These are phyloP conservation scores for Mrakia frigida DNA, from an alignment of 768 basidiomycete species.

Conservation along the genomic window DNA sequence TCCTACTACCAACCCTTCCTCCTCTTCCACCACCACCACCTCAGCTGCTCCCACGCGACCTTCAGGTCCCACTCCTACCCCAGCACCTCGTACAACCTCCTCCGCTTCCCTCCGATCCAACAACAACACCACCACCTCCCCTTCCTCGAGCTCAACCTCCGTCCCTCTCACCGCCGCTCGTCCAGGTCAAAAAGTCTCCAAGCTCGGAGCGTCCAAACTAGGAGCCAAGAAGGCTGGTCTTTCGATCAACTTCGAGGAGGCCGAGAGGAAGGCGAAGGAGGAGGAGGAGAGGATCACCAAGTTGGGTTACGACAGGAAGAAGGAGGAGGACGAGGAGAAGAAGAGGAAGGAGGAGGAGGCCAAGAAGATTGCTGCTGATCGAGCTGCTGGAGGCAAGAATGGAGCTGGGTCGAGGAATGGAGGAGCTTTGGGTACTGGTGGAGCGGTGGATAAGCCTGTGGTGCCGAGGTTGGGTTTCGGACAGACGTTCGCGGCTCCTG, in stretches of 20 bases:
- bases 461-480: constrained; percentile 78
- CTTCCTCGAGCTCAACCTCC: constrained; percentile 39
- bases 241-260: constrained; percentile 88
- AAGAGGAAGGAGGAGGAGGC: constrained; percentile 53
- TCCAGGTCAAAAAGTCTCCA: constrained; percentile 49
- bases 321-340: constrained; percentile 77
- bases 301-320: constrained; percentile 80
- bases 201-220: constrained; percentile 59
- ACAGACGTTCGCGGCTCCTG: constrained; percentile 59
- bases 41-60: constrained; percentile 48
- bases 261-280: constrained; percentile 79
- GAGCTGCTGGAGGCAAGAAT: background rate
- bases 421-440: background rate
- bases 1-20: constrained; percentile 49
- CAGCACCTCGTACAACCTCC: constrained; percentile 58
- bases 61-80: constrained; percentile 43
- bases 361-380: constrained; percentile 38
- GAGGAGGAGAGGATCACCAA: constrained; percentile 90
- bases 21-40: too few relatives aligned
- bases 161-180: constrained; percentile 37
- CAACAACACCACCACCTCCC: constrained; percentile 1
- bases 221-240: constrained; percentile 73
- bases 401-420: background rate
- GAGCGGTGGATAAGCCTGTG: constrained; percentile 17
- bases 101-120: constrained; percentile 54